These are phyloP conservation scores for Daedaleopsis nitida DNA, from an alignment of 768 basidiomycete species.

Conservation along the genomic window DNA sequence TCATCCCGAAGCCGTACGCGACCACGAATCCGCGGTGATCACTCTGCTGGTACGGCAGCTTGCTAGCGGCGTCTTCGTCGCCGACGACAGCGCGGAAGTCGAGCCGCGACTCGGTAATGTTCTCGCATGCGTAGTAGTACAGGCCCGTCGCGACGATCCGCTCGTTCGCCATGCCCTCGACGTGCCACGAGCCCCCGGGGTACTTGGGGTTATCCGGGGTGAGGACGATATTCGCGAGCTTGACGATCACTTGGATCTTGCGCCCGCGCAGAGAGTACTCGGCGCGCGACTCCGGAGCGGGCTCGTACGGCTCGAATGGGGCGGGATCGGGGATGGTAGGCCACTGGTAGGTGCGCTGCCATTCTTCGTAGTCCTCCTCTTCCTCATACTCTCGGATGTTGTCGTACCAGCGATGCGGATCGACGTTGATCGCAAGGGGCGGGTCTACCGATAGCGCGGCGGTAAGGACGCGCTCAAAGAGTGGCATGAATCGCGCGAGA, in stretches of 20 bases:
- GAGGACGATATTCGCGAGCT: too few relatives aligned
- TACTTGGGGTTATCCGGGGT: neutral
- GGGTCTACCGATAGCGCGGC: neutral
- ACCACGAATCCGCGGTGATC: neutral
- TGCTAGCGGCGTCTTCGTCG: neutral
- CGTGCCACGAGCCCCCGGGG: constrained; percentile 35
- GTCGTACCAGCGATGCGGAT: constrained; percentile 4
- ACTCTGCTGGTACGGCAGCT: constrained; percentile 3
- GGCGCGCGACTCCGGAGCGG: neutral
- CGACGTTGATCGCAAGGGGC: neutral
- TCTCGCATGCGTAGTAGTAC: constrained; percentile 19
- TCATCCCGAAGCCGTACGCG: constrained; percentile 5
- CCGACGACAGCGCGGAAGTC: constrained; percentile 32
- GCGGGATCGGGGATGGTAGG: neutral
- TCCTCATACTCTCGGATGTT: neutral
- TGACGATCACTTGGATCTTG: constrained; percentile 34
- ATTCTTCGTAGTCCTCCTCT: neutral
- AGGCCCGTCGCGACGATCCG: too few relatives aligned
- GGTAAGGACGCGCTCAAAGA: constrained; percentile 29
- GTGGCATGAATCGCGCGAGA: constrained; percentile 20
- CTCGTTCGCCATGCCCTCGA: constrained; percentile 32
- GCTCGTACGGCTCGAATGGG: neutral
- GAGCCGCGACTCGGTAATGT: constrained; percentile 34
- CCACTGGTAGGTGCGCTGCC: neutral
- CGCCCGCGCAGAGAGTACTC: neutral